Base-by-base conservation (phyloP, 495 filamentous ascomycete species). In the Xylaria grammica region DNA sequence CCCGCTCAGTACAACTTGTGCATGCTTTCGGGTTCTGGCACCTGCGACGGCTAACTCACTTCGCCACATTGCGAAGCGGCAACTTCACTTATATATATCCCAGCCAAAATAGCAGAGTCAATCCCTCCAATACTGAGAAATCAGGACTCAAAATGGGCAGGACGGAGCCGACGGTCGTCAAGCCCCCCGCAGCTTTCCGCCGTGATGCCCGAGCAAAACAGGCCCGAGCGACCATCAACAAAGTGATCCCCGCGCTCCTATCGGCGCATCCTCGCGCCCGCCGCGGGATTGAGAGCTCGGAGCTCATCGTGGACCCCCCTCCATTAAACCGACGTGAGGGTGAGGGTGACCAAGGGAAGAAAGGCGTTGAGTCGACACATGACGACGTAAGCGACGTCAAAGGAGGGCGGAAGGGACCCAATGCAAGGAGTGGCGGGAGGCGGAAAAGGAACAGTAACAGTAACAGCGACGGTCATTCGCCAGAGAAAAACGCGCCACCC, bases 171-270 rank as follows among this genome's bases (percentile, higher is more conserved):
- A 71, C 71, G 5, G 36, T 63, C 30, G 71, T 67, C 26, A 67
- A 64, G 20, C 71, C 62, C 0, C 71, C 71, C 1, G 60, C 71
- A 40, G 51, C 68, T 30, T 67, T 73, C 62, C 71, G 71, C 32
- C 71, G 71, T 51, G 73, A 77, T 11, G 75, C 74, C 15, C 79
- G 85, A 15, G 79, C 81, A 0, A 84, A 81, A 63, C 73, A 75
- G 52, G 84, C 85, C 19, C 79, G 78, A 44, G 72, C 79, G 13
- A 83, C 83, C 29, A 72, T 85, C 63, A 82, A 84, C 67, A 82
- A 80, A 52, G 75, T 72, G 52, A 77, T 87, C 24, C 85, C 85
- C 7, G 74, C 81, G 8, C 60, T 86, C 11, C 66, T 87, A 1
- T 71, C 75, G 6, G 72, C 77, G 1, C 78, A 82, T 67, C 69